phyloP scores from a whole-genome alignment of 1,284 basidiomycete genomes.

The Naganishia cerealis region DNA sequence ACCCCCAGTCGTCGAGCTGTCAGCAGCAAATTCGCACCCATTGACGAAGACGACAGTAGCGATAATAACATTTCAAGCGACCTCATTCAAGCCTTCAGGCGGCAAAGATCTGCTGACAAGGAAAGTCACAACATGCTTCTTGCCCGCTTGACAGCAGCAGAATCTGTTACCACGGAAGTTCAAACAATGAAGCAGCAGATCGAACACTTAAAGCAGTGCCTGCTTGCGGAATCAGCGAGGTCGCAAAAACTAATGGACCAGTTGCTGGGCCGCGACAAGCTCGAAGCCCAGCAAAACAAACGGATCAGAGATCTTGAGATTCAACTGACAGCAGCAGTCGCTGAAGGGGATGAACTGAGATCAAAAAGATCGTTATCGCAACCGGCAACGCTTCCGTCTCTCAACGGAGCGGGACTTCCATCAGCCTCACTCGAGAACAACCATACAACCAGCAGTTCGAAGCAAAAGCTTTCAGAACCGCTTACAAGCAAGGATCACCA shows the following conservation, averaged over 20 bases:
- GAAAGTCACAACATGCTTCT: slow-evolving; percentile 32
- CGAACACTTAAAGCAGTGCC: slow-evolving; percentile 21
- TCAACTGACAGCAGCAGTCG: background rate
- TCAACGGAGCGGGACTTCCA: slow-evolving; percentile 23
- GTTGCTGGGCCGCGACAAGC: slow-evolving; percentile 7
- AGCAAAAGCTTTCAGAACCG: slow-evolving; percentile 1
- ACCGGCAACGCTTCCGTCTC: slow-evolving; percentile 1
- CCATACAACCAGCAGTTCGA: slow-evolving; percentile 27
- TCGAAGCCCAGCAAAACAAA: slow-evolving; percentile 2
- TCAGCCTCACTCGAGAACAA: background rate
- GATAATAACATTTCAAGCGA: slow-evolving; percentile 32
- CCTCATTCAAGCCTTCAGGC: slow-evolving; percentile 12
- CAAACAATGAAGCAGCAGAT: slow-evolving; percentile 22
- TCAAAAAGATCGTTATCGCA: background rate
- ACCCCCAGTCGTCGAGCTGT: slow-evolving; percentile 46
- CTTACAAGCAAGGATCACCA: background rate
- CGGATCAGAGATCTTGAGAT: slow-evolving; percentile 1
- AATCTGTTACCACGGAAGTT: slow-evolving; percentile 30
- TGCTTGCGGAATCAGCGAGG: slow-evolving; percentile 7
- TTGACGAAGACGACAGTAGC: slow-evolving; percentile 34
- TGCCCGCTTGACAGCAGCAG: slow-evolving; percentile 35
- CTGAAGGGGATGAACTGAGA: slow-evolving; percentile 1
- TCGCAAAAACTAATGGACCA: slow-evolving; percentile 22
- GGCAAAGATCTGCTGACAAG: slow-evolving; percentile 32
- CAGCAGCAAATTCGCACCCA: slow-evolving; percentile 44